Percentiles rank a stretch among this genome's conserved stretches.
Conservation (phyloP, 257 asterid genomes). For the Anisodus acutangulus region DNA sequence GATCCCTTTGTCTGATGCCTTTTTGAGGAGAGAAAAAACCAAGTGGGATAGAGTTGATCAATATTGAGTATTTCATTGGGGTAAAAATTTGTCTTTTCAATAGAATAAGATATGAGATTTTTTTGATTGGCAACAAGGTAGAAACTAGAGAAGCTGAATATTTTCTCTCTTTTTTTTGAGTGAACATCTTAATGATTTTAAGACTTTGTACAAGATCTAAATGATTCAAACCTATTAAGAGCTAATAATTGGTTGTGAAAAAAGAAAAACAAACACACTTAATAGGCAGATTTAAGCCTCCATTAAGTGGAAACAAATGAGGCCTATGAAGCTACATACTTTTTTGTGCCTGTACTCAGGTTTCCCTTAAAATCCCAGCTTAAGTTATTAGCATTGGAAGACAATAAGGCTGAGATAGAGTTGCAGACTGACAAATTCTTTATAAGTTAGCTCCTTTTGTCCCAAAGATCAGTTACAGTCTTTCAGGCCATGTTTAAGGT, state of each 20-base stretch:
- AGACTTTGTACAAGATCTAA: not conserved
- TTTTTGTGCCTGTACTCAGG: not conserved
- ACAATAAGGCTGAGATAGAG: not conserved
- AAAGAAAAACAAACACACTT: not conserved
- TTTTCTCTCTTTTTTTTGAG: not conserved
- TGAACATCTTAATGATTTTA: not conserved
- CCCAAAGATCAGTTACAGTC: slow-evolving; percentile 10
- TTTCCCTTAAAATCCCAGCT: not conserved
- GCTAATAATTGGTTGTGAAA: not conserved
- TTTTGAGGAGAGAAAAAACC: no score
- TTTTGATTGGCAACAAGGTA: not conserved
- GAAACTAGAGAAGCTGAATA: not conserved
- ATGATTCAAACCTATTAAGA: not conserved
- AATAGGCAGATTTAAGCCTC: not conserved
- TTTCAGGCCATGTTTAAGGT: slow-evolving; percentile 22
- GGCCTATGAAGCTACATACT: not conserved
- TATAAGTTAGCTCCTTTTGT: slow-evolving; percentile 3
- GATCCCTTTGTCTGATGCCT: no score
- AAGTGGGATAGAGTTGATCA: no score
- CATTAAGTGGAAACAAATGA: not conserved
- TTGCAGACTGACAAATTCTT: not conserved
- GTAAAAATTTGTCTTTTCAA: not conserved
- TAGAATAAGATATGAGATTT: not conserved
- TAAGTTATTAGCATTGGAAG: not conserved
- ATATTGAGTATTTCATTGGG: not conserved